phyloP scores from a whole-genome alignment of 495 filamentous ascomycete genomes.

The Pseudomonodictys pantanalensis region DNA sequence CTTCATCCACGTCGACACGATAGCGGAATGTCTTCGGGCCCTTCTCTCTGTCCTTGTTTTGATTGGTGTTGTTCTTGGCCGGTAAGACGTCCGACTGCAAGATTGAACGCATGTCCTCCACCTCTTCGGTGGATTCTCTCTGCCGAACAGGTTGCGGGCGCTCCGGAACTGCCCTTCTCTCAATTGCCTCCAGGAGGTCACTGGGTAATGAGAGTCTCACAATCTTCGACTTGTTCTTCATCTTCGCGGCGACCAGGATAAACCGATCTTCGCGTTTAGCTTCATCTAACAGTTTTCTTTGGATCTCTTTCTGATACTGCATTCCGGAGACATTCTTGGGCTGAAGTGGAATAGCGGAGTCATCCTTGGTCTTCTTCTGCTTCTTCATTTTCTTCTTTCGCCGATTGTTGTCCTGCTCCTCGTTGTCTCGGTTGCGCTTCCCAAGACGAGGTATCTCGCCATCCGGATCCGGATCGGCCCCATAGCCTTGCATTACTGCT shows the following conservation, averaged over 20 bases:
- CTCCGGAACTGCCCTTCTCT: neutral
- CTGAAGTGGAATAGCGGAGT: slow-evolving; percentile 20
- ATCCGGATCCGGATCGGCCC: slow-evolving; percentile 24
- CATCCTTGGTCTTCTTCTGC: slow-evolving; percentile 31
- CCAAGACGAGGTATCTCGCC: slow-evolving; percentile 21
- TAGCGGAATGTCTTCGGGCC: slow-evolving; percentile 25
- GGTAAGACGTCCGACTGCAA: slow-evolving; percentile 35
- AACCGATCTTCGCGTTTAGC: slow-evolving; percentile 41
- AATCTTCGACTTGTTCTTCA: slow-evolving; percentile 39
- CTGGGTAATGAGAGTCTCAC: slow-evolving; percentile 33
- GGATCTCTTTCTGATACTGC: slow-evolving; percentile 41
- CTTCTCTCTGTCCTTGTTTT: slow-evolving; percentile 14
- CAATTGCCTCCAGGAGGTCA: slow-evolving; percentile 19
- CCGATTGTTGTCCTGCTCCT: slow-evolving; percentile 23
- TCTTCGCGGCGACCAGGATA: slow-evolving; percentile 38
- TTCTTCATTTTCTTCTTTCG: slow-evolving; percentile 30
- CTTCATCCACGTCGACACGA: slow-evolving; percentile 35
- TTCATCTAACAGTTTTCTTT: slow-evolving; percentile 40
- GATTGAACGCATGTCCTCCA: slow-evolving; percentile 19
- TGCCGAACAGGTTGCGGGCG: neutral
- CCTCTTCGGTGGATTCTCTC: slow-evolving; percentile 4
- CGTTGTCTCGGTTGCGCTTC: slow-evolving; percentile 28
- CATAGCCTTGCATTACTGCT: slow-evolving; percentile 37
- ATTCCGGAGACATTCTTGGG: slow-evolving; percentile 38
- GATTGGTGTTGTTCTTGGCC: neutral